Evolutionary conservation across 1,284 basidiomycete species (phyloP), one percentile per base, ranked within the genome.

Genomic region (Ustilago cynodontis): DNA sequence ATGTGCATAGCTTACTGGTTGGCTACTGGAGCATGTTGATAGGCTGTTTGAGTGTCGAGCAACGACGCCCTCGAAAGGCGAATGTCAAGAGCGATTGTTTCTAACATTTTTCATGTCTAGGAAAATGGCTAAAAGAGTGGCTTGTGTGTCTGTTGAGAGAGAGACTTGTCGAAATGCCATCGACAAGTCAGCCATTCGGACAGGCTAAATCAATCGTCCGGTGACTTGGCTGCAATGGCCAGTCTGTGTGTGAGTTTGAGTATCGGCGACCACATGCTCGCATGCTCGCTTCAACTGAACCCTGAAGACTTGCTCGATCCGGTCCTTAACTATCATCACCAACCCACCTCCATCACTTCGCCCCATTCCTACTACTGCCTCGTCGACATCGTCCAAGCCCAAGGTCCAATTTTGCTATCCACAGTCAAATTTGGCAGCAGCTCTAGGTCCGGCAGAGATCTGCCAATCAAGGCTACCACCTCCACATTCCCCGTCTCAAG

Each of bases 231-330:
- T 45, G 43, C 2, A 45, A 22, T 33, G 8, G 43, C 22, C 2
- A 22, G n/a, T 16, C 31, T 33, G 31, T 33, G 31, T 6, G 31
- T 11, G 31, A 11, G 14, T 37, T 37, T 3, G 35, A 37, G 35
- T 13, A 37, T 37, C 43, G 43, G n/a, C n/a, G n/a, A 45, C 43
- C n/a, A 45, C 22, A 45, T 37, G 35, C 35, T 37, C 43, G 43
- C 22, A 45, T 37, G 35, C 35, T 37, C 43, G 43, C 43, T 45
- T 49, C 26, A 49, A 26, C 10, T 49, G 47, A 49, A 49, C 47
- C 47, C 47, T 49, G 24, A 49, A 28, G 47, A 14, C 47, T 26
- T 20, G 43, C 16, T 26, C 22, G n/a, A 14, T 47, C 20, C n/a
- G 20, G 45, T 7, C 18, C 18, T 16, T 39, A 16, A 39, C 18